phyloP scores from a whole-genome alignment of 495 filamentous ascomycete species.

The Neurospora discreta region DNA sequence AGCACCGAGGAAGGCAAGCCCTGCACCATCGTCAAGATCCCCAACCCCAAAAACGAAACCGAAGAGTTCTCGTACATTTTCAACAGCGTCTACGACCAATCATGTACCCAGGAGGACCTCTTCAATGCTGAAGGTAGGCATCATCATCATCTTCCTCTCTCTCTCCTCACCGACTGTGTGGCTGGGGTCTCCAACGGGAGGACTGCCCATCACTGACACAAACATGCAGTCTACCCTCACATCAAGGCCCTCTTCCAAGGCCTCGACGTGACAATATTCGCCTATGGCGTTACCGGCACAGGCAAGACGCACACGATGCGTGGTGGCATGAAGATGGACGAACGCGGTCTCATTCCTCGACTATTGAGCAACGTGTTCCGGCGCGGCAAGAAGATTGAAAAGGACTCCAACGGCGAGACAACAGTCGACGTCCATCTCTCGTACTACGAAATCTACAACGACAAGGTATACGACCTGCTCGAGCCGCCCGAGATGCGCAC shows the following conservation, averaged over 20 bases:
- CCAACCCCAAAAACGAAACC: slow-evolving; percentile 82
- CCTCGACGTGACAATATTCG: slow-evolving; percentile 88
- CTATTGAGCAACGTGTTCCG: slow-evolving; percentile 81
- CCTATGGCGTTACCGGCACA: slow-evolving; percentile 90
- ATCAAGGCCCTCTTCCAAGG: slow-evolving; percentile 90
- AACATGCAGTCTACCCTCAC: slow-evolving; percentile 38
- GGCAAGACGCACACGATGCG: slow-evolving; percentile 99
- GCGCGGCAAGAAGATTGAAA: slow-evolving; percentile 73
- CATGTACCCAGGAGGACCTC: slow-evolving; percentile 69
- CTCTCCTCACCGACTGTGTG: not conserved
- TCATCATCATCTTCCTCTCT: not conserved
- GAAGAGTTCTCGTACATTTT: slow-evolving; percentile 93
- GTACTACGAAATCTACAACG: slow-evolving; percentile 98
- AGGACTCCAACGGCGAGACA: slow-evolving; percentile 66
- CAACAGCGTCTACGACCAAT: slow-evolving; percentile 79
- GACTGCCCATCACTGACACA: slow-evolving; percentile 2
- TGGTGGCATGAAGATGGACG: slow-evolving; percentile 77
- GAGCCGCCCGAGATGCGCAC: slow-evolving; percentile 86
- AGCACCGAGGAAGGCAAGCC: slow-evolving; percentile 43
- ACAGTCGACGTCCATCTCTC: slow-evolving; percentile 69
- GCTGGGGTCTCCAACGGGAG: not conserved
- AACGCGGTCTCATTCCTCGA: slow-evolving; percentile 84
- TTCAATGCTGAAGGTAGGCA: slow-evolving; percentile 76
- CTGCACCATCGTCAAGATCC: slow-evolving; percentile 69
- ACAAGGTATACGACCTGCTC: slow-evolving; percentile 89